Evolutionary conservation across 140 eudicot genomes (phyloP).

Genomic region (Oenanthe javanica): DNA sequence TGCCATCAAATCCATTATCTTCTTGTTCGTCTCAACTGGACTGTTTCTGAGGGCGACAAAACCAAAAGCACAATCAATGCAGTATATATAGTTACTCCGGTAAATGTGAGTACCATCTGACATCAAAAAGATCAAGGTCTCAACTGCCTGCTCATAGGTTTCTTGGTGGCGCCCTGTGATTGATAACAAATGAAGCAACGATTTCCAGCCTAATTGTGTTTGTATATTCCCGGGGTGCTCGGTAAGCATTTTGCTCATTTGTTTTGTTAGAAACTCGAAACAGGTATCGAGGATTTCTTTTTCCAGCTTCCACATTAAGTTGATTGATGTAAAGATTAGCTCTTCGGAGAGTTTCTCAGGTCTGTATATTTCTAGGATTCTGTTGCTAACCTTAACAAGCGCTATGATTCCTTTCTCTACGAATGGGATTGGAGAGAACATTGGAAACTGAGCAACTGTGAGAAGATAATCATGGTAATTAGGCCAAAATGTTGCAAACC

Average conservation of each 20-base stretch:
- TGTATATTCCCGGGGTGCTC: conserved; percentile 46
- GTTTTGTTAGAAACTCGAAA: conserved; percentile 45
- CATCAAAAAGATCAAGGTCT: conserved; percentile 45
- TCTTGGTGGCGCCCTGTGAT: conserved; percentile 66
- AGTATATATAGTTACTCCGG: conserved; percentile 37
- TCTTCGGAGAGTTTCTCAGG: conserved; percentile 58
- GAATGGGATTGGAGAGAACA: conserved; percentile 66
- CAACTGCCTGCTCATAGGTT: conserved; percentile 65
- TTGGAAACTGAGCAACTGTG: conserved; percentile 58
- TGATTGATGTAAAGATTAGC: conserved; percentile 64
- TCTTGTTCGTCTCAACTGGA: conserved; percentile 58
- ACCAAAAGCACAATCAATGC: conserved; percentile 76
- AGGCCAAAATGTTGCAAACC: conserved; percentile 63
- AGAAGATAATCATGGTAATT: conserved; percentile 57
- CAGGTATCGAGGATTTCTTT: conserved; percentile 70
- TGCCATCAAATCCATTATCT: conserved; percentile 75
- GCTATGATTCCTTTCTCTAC: conserved; percentile 78
- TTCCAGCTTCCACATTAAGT: conserved; percentile 77
- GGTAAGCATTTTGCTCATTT: conserved; percentile 36
- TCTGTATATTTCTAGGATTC: conserved; percentile 35
- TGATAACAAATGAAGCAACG: conserved; percentile 59
- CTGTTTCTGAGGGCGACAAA: conserved; percentile 74
- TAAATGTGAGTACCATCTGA: conserved; percentile 38
- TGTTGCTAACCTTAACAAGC: conserved; percentile 43
- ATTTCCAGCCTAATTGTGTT: conserved; percentile 67